A percentile compares a stretch with the other conserved stretches of the same genome.
Conservation (phyloP, 257 asterid genomes). For the Rauvolfia tetraphylla region DNA sequence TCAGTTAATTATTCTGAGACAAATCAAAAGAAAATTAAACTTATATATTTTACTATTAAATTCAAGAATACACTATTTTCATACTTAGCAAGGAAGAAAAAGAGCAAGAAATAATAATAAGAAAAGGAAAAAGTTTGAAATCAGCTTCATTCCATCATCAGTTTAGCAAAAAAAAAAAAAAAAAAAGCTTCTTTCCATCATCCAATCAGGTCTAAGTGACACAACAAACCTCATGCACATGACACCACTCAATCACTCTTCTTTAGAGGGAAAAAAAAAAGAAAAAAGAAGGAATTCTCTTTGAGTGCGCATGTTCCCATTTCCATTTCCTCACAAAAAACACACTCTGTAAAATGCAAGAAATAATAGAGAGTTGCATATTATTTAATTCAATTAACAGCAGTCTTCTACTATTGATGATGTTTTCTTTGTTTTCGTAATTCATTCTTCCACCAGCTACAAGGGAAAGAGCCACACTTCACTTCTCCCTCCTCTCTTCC, state of each 20-base stretch:
- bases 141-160: too few species aligned
- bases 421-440: neutral
- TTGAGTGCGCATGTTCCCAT: slow-evolving; percentile 13
- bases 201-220: neutral
- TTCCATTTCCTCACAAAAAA: neutral
- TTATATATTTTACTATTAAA: too few species aligned
- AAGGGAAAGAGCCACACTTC: neutral
- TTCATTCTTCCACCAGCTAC: neutral
- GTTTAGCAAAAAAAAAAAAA: too few species aligned
- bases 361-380: neutral
- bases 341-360: neutral
- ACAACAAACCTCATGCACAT: neutral
- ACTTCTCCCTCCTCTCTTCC: neutral
- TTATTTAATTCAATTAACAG: neutral
- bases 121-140: too few species aligned
- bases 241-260: neutral
- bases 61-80: too few species aligned
- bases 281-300: neutral
- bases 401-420: neutral
- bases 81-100: too few species aligned
- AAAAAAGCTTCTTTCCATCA: neutral
- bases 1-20: too few species aligned
- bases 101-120: too few species aligned
- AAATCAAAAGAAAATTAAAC: too few species aligned
- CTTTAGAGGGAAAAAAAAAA: neutral